These are phyloP conservation scores for Phytophthora fragariaefolia DNA, from an alignment of 352 stramenopile genomes.

Conservation along the genomic window DNA sequence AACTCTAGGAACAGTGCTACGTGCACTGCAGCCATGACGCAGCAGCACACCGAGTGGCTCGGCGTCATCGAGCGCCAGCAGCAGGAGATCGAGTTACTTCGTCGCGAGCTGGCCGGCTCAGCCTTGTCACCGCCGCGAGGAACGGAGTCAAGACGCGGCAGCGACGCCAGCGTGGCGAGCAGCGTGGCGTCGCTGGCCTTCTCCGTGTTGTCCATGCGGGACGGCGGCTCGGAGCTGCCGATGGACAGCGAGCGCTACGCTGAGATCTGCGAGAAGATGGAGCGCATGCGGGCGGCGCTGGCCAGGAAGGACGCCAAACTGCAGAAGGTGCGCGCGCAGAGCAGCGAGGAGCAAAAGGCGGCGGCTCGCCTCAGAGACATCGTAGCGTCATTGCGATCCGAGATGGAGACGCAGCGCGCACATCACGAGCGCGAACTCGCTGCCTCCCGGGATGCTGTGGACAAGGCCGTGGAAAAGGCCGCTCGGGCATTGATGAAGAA, in stretches of 20 bases:
- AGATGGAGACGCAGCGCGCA: constrained; percentile 17
- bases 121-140: background rate
- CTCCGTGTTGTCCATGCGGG: constrained; percentile 32
- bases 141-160: constrained; percentile 7
- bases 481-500: constrained; percentile 42
- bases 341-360: constrained; percentile 23
- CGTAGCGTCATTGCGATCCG: constrained; percentile 8
- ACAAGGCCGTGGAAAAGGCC: constrained; percentile 51
- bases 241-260: constrained; percentile 53
- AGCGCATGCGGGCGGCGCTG: constrained; percentile 42
- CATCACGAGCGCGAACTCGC: constrained; percentile 27
- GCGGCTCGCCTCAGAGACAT: constrained; percentile 8
- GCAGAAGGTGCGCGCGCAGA: constrained; percentile 38
- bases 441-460: constrained; percentile 41
- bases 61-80: constrained; percentile 56
- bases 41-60: constrained; percentile 41
- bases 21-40: background rate
- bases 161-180: constrained; percentile 23
- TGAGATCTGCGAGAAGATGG: constrained; percentile 49
- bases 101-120: constrained; percentile 13
- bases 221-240: constrained; percentile 25
- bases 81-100: constrained; percentile 51
- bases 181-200: constrained; percentile 35
- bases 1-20: too few relatives aligned
- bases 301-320: constrained; percentile 43